A percentile compares a stretch with the other conserved stretches of the same genome.
Conservation (phyloP, 352 stramenopile species). For the Phytophthora chlamydospora region DNA sequence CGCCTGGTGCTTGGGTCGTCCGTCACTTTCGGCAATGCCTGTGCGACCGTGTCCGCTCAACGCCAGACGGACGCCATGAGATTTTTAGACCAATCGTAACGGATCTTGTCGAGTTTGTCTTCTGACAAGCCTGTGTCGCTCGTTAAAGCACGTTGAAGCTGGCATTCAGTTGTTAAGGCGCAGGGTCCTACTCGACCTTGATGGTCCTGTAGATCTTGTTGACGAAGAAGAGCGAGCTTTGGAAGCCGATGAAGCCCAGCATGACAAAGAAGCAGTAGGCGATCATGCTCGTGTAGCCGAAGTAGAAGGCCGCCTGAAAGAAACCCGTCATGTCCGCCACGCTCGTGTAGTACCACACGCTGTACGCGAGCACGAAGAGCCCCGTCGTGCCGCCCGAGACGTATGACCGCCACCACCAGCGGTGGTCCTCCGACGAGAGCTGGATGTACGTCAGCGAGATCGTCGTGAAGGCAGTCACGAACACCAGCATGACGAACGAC, state of each 20-base stretch:
- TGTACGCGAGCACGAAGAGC: slow-evolving; percentile 96
- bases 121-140: slow-evolving; percentile 11
- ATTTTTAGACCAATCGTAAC: slow-evolving; percentile 18
- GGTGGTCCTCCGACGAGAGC: slow-evolving; percentile 95
- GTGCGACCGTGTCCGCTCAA: slow-evolving; percentile 11
- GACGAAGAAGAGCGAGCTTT: slow-evolving; percentile 95
- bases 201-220: slow-evolving; percentile 98
- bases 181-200: slow-evolving; percentile 92
- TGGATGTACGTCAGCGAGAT: slow-evolving; percentile 98
- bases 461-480: slow-evolving; percentile 97
- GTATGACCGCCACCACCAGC: slow-evolving; percentile 98
- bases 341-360: slow-evolving; percentile 96
- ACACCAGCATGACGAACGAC: slow-evolving; percentile 95
- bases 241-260: slow-evolving; percentile 96
- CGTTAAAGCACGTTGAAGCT: slow-evolving; percentile 2
- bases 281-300: slow-evolving; percentile 97
- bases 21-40: slow-evolving; percentile 4
- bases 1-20: slow-evolving; percentile 1
- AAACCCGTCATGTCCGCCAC: slow-evolving; percentile 95
- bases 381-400: slow-evolving; percentile 95
- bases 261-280: slow-evolving; percentile 98
- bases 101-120: slow-evolving; percentile 8
- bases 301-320: slow-evolving; percentile 97
- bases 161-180: slow-evolving; percentile 46
- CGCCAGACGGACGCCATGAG: slow-evolving; percentile 14